phyloP scores from a whole-genome alignment of 371 early-diverging fungal genomes.

The Chytridium lagenaria region DNA sequence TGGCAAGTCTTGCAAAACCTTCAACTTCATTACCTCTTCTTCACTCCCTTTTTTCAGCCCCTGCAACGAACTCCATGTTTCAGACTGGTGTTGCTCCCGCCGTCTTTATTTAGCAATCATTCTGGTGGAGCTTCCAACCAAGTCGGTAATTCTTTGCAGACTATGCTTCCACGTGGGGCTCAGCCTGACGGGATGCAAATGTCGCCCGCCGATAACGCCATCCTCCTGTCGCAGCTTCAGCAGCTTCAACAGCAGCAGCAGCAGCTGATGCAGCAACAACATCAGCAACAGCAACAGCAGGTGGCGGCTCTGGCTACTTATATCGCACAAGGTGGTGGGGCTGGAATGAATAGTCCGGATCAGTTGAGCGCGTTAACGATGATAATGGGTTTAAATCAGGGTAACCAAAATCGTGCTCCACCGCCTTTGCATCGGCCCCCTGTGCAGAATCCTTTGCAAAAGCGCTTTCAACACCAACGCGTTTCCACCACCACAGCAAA shows the following conservation, averaged over 20 bases:
- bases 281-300: constrained; percentile 16
- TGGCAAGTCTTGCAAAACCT: constrained; percentile 20
- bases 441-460: no score
- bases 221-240: constrained; percentile 1
- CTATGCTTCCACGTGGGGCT: no score
- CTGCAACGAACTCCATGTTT: not conserved
- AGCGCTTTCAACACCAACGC: not conserved
- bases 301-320: not conserved
- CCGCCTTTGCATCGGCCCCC: no score
- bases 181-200: no score
- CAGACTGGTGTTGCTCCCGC: constrained; percentile 8
- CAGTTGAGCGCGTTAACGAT: not conserved
- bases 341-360: not conserved
- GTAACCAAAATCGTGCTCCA: not conserved
- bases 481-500: not conserved
- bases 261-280: constrained; percentile 6
- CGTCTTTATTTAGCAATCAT: not conserved
- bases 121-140: not conserved
- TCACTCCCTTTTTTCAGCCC: not conserved
- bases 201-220: not conserved
- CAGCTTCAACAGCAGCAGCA: constrained; percentile 14
- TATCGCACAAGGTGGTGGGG: not conserved
- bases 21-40: not conserved
- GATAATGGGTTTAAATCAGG: not conserved
- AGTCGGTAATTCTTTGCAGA: no score